phyloP scores from a whole-genome alignment of 2,329 filamentous ascomycete genomes.

The Stagonosporopsis rhizophila region DNA sequence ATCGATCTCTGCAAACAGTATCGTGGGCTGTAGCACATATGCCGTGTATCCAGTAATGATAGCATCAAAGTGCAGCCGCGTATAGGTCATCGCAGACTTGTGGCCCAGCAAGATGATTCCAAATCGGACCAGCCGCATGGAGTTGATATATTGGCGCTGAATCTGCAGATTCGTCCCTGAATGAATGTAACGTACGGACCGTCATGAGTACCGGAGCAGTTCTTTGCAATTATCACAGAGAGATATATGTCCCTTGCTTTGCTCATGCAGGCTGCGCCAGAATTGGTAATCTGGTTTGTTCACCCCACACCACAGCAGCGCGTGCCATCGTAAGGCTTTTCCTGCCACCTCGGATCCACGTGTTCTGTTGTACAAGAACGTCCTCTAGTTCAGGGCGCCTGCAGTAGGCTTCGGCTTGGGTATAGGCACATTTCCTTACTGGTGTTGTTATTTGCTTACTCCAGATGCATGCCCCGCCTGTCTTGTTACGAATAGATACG shows the following conservation, averaged over 20 bases:
- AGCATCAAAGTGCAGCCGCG: background rate
- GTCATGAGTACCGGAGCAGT: no score
- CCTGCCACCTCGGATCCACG: conserved; percentile 24
- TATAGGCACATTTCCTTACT: conserved; percentile 22
- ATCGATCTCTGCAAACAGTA: background rate
- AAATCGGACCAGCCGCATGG: background rate
- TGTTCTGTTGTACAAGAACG: conserved; percentile 33
- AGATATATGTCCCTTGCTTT: conserved; percentile 4
- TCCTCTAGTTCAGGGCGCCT: conserved; percentile 25
- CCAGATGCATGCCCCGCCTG: background rate
- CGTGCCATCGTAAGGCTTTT: conserved; percentile 20
- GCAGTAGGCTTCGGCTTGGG: conserved; percentile 29
- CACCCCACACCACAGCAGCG: conserved; percentile 25
- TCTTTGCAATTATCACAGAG: no score
- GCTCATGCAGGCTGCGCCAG: conserved; percentile 9
- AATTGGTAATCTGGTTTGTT: conserved; percentile 1
- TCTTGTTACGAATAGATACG: conserved; percentile 5
- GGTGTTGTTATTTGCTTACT: conserved; percentile 13
- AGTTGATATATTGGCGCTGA: conserved; percentile 1
- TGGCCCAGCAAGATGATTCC: background rate
- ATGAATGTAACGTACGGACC: no score
- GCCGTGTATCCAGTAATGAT: background rate
- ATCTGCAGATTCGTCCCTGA: no score
- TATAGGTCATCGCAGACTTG: background rate
- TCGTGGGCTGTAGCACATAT: background rate